Evolutionary conservation across 768 basidiomycete species (phyloP), one percentile per base, ranked within the genome.

Genomic region (Pulveroboletus sp.): DNA sequence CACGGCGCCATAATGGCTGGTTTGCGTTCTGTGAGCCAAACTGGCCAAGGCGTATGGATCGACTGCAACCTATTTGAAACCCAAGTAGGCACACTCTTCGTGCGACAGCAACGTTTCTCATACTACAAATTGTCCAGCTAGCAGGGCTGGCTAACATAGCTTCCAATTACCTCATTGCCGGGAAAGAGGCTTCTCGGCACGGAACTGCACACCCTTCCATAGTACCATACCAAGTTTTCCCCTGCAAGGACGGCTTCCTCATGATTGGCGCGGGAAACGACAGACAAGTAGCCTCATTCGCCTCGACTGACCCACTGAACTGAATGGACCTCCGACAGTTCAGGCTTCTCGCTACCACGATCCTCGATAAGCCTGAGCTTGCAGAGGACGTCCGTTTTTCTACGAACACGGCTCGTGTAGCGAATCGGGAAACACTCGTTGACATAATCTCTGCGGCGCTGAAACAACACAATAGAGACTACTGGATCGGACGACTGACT

Each of bases 211-310:
- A 97, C 65, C 90, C 94, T 13, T 93, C 90, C 16, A 86, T 97
- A 59, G 94, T 94, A 7, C 92, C 93, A 3, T 95, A 94, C 69
- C 90, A 94, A 66, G 90, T 84, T 4, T 94, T 95, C 65, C 80
- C 86, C 0, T 95, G 93, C 63, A 78, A 81, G 61, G 84, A 92
- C 58, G 90, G 91, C 25, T 94, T 83, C 64, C 68, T 97, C 50
- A 95, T 97, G 94, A 84, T 97, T 55, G 93, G 92, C 38, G 92
- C 90, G 8, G 94, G 90, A 5, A 95, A 93, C 65, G 81, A 95
- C 62, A 85, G 80, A 56, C 90, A 91, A 78, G 89, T 86, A 57
- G 52, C 37, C 43, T 13, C 49, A 23, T 57, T 40, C 47, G 41
- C 32, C 35, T 32, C 45, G 1, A 40, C 38, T 6, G 47, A 51